Base-by-base conservation (phyloP, 2,329 filamentous ascomycete genomes). In the Clonostachys byssicola region DNA sequence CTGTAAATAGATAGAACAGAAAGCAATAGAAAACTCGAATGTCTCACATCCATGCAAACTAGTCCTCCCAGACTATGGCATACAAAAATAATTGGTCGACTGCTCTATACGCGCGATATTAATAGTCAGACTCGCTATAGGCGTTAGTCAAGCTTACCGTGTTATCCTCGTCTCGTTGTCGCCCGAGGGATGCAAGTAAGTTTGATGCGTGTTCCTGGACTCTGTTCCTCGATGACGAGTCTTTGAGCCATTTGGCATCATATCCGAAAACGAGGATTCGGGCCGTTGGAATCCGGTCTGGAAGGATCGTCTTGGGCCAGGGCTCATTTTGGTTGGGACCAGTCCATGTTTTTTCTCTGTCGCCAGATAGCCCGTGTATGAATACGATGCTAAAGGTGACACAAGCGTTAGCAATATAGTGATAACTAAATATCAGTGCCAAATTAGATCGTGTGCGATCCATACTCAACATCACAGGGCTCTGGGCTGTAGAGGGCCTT, bases 241-340 rank as follows among this genome's bases (percentile, higher is more conserved):
- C 23, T 10, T 30, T 30, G 23, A 30, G 23, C 23, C 23, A 30
- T 30, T 30, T 30, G 9, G 61, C 60, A 35, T 68, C 60, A 50
- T 73, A 73, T 14, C 69, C 69, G 34, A 62, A 72, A 0, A 64
- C 66, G 18, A 72, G 57, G 5, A 72, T 55, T 14, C 67, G 62
- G 18, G 63, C 62, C 2, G 50, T 59, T 1, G 46, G 41, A 34
- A 71, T 49, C 45, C 57, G 54, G 0, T 40, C 18, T 2, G 65
- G 57, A 0, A 72, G 58, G 18, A 72, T 53, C 0, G 52, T 51
- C 45, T 58, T 40, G 1, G 65, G 65, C 67, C 68, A 71, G 4
- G 65, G 62, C 16, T 42, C 43, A 9, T 39, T 17, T 13, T 54
- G 52, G 4, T 54, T 57, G 1, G 51, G 34, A 5, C 59, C 61